A percentile compares a stretch with the other conserved stretches of the same genome.
These are phyloP conservation scores for Vaccinium vitisidaea DNA, from an alignment of 148 eudicot species.

Conservation along the genomic window DNA sequence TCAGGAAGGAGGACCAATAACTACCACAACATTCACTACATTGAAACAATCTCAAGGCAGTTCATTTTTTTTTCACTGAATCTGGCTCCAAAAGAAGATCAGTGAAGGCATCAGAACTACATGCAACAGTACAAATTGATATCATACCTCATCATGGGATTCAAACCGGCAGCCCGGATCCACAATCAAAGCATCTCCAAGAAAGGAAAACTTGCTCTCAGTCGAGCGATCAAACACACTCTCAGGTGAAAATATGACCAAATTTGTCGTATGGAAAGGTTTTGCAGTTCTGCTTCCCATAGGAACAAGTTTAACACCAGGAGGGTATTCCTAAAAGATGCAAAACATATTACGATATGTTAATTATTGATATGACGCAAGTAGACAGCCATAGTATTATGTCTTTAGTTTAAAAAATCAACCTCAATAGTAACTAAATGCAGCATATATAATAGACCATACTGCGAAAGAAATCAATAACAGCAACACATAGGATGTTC, in stretches of 20 bases:
- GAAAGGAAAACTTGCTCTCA: constrained; percentile 38
- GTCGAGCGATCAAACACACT: constrained; percentile 20
- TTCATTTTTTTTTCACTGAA: not conserved
- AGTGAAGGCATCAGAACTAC: not conserved
- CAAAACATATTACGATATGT: constrained; percentile 3
- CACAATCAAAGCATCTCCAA: constrained; percentile 85
- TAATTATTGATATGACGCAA: not conserved
- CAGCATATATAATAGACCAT: not conserved
- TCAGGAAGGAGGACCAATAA: not conserved
- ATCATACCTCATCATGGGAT: constrained; percentile 62
- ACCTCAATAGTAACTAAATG: not conserved
- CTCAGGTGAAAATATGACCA: constrained; percentile 68
- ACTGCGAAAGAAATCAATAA: not conserved
- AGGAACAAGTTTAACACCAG: constrained; percentile 71
- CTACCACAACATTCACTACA: not conserved
- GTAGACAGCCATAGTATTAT: not conserved
- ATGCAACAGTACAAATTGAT: not conserved
- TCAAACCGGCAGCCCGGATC: constrained; percentile 88
- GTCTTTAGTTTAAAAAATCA: not conserved
- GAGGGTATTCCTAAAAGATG: constrained; percentile 76
- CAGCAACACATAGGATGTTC: not conserved
- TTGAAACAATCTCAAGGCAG: not conserved
- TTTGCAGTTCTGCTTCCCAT: constrained; percentile 86
- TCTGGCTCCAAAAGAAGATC: not conserved
- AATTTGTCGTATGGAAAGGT: constrained; percentile 88